Conservation (phyloP, 2,329 filamentous ascomycete species). For the Colletotrichum abscissum region DNA sequence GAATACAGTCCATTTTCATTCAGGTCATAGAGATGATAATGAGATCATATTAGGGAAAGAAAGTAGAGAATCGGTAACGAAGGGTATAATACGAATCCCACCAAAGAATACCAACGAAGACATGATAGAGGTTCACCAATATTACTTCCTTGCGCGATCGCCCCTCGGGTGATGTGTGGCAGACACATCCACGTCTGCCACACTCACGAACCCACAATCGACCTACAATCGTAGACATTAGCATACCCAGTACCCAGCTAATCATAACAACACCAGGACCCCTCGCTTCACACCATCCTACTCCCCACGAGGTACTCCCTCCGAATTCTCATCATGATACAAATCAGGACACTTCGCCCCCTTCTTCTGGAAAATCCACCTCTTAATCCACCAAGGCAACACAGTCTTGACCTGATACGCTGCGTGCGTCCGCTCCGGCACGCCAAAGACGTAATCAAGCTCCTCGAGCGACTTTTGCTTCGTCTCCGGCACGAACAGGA, state of each 20-base stretch:
- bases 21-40: neutral
- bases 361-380: constrained; percentile 65
- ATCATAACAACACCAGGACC: no score
- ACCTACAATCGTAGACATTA: neutral
- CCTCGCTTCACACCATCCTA: neutral
- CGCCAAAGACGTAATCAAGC: constrained; percentile 70
- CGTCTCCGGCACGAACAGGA: constrained; percentile 61
- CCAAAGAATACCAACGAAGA: neutral
- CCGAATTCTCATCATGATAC: constrained; percentile 11
- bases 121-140: neutral
- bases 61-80: neutral
- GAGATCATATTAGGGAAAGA: neutral
- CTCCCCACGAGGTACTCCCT: neutral
- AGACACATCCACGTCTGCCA: neutral
- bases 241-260: neutral
- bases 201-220: neutral
- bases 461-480: constrained; percentile 63
- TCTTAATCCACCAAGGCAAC: constrained; percentile 70
- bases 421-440: constrained; percentile 67
- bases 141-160: neutral
- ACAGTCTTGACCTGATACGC: constrained; percentile 67
- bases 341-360: constrained; percentile 43
- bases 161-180: neutral
- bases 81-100: constrained; percentile 4
- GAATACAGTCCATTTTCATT: neutral